Evolutionary conservation across 306 rosid species (phyloP), one percentile per base, ranked within the genome.

Genomic region (Dalbergia cochinchinensis): DNA sequence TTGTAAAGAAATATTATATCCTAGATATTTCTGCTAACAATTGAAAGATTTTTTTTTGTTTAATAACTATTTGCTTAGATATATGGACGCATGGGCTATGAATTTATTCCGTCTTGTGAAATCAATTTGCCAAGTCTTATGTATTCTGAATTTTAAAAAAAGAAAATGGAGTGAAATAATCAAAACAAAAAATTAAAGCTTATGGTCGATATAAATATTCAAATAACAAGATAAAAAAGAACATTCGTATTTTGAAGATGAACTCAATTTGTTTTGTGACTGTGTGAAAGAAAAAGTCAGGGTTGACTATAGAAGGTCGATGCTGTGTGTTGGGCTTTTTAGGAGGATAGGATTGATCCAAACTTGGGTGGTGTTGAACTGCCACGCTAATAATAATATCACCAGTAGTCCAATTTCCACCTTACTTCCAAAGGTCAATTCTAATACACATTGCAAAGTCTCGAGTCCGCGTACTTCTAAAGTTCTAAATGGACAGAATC

Each of bases 371-470:
- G 4, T 10, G 64, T 58, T 58, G 64, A 58, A 20, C 35, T 20
- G 8, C 64, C 34, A 58, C 64, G 7, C 35, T 22, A 16, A 6
- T 9, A 16, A 0, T 8, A 26, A 26, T 26, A 26, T 26, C 31
- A 15, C 31, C 16, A 13, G 15, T 7, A 35, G 26, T 44, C 71
- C 53, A 73, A 41, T 74, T 74, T 73, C 57, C 26, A 26, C 39
- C 9, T 74, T 42, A 15, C 45, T 59, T 73, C 66, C 55, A 51
- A 15, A 20, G 33, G 78, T 58, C 44, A 60, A 60, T 16, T 53
- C 73, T 22, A 51, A 35, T 8, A 0, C 16, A 16, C 34, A 18
- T 11, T 5, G 2, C 33, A 16, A 66, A 50, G 9, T 63, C 39
- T 8, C 41, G 4, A 39, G 19, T 54, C 74, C 59, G 68, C 68